These are phyloP conservation scores for Diplodia intermedia DNA, from an alignment of 2,329 filamentous ascomycete genomes.

Conservation along the genomic window DNA sequence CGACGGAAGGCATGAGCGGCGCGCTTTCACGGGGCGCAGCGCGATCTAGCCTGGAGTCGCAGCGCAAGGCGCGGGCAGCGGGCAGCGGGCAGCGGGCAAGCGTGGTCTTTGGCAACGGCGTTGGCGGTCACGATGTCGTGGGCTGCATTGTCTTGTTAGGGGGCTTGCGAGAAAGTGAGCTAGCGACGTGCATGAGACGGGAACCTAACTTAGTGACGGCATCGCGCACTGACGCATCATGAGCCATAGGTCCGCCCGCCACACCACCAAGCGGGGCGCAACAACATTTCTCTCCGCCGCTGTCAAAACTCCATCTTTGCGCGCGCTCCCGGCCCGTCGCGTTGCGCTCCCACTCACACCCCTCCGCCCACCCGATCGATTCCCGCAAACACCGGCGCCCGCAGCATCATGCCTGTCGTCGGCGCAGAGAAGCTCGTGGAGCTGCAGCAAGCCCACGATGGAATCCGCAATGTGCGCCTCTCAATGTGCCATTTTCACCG, in stretches of 20 bases:
- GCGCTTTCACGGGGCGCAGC: constrained; percentile 1
- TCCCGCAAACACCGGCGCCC: neutral
- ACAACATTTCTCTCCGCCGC: neutral
- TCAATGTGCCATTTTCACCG: constrained; percentile 7
- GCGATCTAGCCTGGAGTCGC: constrained; percentile 6
- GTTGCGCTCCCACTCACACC: neutral
- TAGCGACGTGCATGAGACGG: neutral
- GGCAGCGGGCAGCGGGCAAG: constrained; percentile 1
- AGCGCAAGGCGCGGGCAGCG: neutral
- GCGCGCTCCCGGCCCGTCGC: neutral
- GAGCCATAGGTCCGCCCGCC: constrained; percentile 4
- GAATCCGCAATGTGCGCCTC: constrained; percentile 83
- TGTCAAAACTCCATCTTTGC: constrained; percentile 4
- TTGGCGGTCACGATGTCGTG: neutral
- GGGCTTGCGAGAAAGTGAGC: constrained; percentile 15
- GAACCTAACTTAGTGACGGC: constrained; percentile 14
- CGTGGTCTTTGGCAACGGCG: constrained; percentile 2
- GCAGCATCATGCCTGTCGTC: constrained; percentile 82
- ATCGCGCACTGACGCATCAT: constrained; percentile 15
- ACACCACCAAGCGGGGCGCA: constrained; percentile 19
- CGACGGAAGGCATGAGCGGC: constrained; percentile 26
- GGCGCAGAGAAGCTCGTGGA: constrained; percentile 87
- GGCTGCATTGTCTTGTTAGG: constrained; percentile 10
- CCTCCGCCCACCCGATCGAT: neutral
- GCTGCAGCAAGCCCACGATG: constrained; percentile 85